A percentile compares a stretch with the other conserved stretches of the same genome.
phyloP scores from a whole-genome alignment of 2,329 filamentous ascomycete genomes.

The Beauveria bassiana region DNA sequence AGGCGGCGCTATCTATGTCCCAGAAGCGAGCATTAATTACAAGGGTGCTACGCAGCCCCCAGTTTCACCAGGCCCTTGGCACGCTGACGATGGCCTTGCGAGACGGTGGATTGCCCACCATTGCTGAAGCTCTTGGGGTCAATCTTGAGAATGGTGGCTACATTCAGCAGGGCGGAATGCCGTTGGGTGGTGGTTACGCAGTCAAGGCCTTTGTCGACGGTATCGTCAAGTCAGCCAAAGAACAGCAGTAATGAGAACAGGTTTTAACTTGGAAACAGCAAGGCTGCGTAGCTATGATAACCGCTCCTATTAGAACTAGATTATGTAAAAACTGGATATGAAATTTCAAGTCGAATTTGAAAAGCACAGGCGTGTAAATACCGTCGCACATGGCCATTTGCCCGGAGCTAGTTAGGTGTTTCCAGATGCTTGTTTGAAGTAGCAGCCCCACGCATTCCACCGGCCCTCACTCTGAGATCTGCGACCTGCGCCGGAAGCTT shows the following conservation, averaged over 20 bases:
- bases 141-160: conserved; percentile 79
- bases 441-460: conserved; percentile 5
- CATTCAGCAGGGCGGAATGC: conserved; percentile 68
- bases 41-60: conserved; percentile 78
- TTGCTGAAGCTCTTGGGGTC: conserved; percentile 78
- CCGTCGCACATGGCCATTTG: not conserved
- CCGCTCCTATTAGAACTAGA: not conserved
- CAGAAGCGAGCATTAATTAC: conserved; percentile 77
- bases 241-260: conserved; percentile 28
- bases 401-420: not conserved
- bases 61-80: conserved; percentile 79
- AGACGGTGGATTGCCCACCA: conserved; percentile 83
- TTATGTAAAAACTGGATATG: not conserved
- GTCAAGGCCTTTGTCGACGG: conserved; percentile 88
- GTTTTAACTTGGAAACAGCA: not conserved
- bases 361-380: not conserved
- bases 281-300: not conserved
- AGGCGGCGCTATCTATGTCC: conserved; percentile 60
- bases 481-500: not conserved
- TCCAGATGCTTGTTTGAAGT: not conserved
- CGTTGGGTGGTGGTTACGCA: conserved; percentile 79
- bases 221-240: conserved; percentile 70
- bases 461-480: not conserved
- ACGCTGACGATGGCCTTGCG: conserved; percentile 81
- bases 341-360: not conserved